Base-by-base conservation (phyloP, 306 rosid species). In the Prunus armeniaca region DNA sequence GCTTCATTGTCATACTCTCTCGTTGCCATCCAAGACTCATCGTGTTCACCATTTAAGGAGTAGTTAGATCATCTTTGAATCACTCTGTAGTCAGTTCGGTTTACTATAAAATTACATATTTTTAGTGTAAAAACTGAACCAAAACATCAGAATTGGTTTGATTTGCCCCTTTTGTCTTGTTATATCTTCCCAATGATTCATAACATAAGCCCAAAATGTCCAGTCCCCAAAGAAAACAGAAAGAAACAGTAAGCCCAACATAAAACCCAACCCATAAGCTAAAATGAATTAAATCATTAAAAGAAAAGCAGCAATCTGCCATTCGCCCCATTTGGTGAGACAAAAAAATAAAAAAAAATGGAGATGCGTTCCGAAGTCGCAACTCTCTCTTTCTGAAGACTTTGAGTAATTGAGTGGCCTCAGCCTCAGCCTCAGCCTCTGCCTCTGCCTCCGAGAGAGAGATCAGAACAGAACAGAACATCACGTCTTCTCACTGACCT, bases 281-380 rank as follows among this genome's bases (percentile, higher is more conserved):
- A 4, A 60, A 25, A 0, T 57, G 18, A 60, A 60, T 28, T 19
- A 30, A 51, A 70, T 30, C 18, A 49, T 47, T 17, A 27, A 51
- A 64, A 30, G 4, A 70, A 50, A 69, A 28, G 62, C 45, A 70
- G 13, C 30, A 22, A 27, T 27, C 7, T 6, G 49, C 50, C 49
- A 55, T 54, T 2, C 3, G 17, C 13, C 12, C 6, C 6, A 51
- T 28, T 52, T 30, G 46, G 38, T 9, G 27, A 60, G 64, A 17
- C 5, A 8, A 14, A 11, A 10, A 32, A 14, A 38, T 6, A 0
- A 0, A 19, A 34, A 49, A 71, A 51, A 38, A 0, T 5, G 55
- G 14, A 43, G 34, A 72, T 57, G 62, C 76, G 60, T 27, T 75
- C 55, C 43, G 27, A 38, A 75, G 54, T 80, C 83, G 43, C 74